These are phyloP conservation scores for Auricularia sp. DNA, from an alignment of 768 basidiomycete species.

Conservation along the genomic window DNA sequence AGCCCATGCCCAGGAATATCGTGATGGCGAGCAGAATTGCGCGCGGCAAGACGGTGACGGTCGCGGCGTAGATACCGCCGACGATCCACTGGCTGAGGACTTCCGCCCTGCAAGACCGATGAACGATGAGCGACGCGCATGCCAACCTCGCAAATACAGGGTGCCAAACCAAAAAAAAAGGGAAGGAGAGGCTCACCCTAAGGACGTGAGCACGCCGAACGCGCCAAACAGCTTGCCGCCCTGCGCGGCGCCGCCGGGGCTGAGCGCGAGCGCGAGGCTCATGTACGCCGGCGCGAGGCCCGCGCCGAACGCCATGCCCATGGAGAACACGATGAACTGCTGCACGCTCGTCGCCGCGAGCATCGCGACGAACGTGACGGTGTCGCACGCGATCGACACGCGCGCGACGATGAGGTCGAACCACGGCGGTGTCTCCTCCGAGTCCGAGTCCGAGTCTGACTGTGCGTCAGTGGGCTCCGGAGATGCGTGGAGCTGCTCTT, in stretches of 20 bases:
- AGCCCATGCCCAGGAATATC: not conserved
- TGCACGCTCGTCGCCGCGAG: not conserved
- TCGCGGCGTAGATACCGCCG: not conserved
- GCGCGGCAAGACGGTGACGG: not conserved
- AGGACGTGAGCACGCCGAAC: not conserved
- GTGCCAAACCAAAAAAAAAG: not conserved
- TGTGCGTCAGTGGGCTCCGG: not conserved
- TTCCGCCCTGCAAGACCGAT: not conserved
- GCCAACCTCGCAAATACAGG: not conserved
- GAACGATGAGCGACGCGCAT: not conserved
- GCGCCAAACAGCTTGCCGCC: not conserved
- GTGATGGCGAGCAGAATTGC: not conserved
- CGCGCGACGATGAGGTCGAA: not conserved
- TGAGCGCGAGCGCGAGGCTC: slow-evolving; percentile 1
- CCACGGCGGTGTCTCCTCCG: not conserved
- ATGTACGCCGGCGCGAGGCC: not conserved
- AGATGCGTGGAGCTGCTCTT: not conserved
- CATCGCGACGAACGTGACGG: not conserved
- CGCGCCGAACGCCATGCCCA: not conserved
- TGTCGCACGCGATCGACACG: not conserved
- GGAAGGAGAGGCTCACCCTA: not conserved
- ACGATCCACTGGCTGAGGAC: not conserved
- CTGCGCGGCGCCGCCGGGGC: not conserved
- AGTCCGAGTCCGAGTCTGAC: not conserved
- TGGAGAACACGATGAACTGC: not conserved